These are phyloP conservation scores for Isatis lusitanica DNA, from an alignment of 441 rosid genomes.

Conservation along the genomic window DNA sequence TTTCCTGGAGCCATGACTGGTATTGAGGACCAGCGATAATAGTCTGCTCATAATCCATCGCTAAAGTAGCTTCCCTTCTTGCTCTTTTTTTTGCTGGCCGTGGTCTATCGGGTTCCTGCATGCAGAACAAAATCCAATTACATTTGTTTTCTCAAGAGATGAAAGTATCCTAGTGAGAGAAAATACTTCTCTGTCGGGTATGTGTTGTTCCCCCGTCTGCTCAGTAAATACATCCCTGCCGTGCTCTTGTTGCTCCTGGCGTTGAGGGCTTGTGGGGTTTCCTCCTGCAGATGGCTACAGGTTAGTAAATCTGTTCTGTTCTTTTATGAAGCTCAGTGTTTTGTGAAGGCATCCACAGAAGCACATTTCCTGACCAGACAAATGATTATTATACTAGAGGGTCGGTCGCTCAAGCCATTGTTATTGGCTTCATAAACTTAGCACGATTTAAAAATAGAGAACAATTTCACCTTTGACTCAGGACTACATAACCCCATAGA, in stretches of 20 bases:
- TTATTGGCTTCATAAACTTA: conserved; percentile 11
- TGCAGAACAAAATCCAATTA: conserved; percentile 30
- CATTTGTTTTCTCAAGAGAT: not conserved
- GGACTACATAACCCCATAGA: conserved; percentile 1
- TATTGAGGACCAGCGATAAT: conserved; percentile 65
- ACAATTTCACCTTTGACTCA: not conserved
- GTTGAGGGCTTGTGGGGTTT: conserved; percentile 48
- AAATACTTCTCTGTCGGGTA: conserved; percentile 50
- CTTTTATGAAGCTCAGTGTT: conserved; percentile 15
- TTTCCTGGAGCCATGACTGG: conserved; percentile 76
- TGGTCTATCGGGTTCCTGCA: conserved; percentile 49
- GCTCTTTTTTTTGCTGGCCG: conserved; percentile 47
- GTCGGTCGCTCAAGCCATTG: conserved; percentile 8
- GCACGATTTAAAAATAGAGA: not conserved
- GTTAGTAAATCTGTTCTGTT: conserved; percentile 21
- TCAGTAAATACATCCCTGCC: conserved; percentile 24
- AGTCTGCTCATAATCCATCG: conserved; percentile 73
- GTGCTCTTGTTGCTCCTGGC: conserved; percentile 40
- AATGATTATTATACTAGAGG: conserved; percentile 10
- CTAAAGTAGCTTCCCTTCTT: conserved; percentile 42
- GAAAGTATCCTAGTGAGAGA: conserved; percentile 10
- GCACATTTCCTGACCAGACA: conserved; percentile 10
- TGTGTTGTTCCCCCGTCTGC: conserved; percentile 35
- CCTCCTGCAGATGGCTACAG: conserved; percentile 41
- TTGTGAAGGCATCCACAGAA: conserved; percentile 17